Evolutionary conservation across 2,329 filamentous ascomycete genomes (phyloP), one percentile per base, ranked within the genome.

Genomic region (Ceratocystis papillata): DNA sequence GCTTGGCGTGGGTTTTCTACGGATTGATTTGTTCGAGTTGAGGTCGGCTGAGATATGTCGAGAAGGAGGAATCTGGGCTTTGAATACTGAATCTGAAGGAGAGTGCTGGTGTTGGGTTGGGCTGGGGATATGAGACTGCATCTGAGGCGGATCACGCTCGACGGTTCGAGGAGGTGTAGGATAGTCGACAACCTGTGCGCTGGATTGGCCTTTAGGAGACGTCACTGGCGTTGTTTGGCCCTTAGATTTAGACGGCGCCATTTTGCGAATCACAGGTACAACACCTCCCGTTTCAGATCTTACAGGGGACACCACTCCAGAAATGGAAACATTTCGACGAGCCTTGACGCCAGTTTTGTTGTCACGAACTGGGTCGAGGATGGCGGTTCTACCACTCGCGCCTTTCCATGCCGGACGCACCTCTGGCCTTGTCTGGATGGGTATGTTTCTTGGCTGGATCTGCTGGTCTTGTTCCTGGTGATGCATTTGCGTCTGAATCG

Each of bases 331-430:
- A 53, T 68, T 68, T 12, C 67, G 50, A 22, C 60, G 60, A 3
- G 67, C 64, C 20, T 62, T 64, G 8, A 45, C 44, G 10, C 67
- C 53, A 12, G 67, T 66, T 22, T 68, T 45, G 8, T 22, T 82
- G 72, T 89, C 86, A 71, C 78, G 80, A 46, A 89, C 80, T 2
- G 87, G 85, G 57, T 81, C 80, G 44, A 88, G 81, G 66, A 89
- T 79, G 45, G 82, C 78, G 53, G 80, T 80, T 69, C 88, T 83
- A 33, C 88, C 88, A 72, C 85, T 90, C 46, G 85, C 84, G 20
- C 88, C 88, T 71, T 85, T 86, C 88, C 88, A 91, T 67, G 85
- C 79, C 4, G 85, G 83, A 25, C 79, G 78, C 63, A 72, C 77
- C 30, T 80, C 77, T 64, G 33, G 20, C 30, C 22, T 28, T 22